These are phyloP conservation scores for Thalassiosira profunda DNA, from an alignment of 108 stramenopile species.

Conservation along the genomic window DNA sequence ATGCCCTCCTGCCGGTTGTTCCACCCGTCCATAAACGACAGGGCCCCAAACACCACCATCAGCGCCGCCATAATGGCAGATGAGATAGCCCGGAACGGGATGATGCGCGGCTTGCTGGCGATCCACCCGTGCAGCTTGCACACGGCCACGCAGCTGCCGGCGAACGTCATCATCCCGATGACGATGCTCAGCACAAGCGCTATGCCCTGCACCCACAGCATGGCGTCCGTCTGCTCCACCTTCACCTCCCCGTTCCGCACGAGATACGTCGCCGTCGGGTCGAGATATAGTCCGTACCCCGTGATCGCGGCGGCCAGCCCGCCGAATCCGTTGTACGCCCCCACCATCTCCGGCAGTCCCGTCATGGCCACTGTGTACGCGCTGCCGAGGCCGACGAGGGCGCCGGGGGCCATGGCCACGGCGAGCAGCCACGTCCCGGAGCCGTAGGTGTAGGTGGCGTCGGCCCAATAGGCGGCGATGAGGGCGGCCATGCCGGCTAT, in stretches of 20 bases:
- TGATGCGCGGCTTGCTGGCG: conserved; percentile 53
- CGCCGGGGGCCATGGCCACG: conserved; percentile 58
- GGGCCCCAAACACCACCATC: conserved; percentile 51
- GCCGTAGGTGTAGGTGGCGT: conserved; percentile 56
- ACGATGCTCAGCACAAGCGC: conserved; percentile 52
- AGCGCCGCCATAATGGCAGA: conserved; percentile 57
- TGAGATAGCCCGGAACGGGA: conserved; percentile 73
- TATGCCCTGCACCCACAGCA: conserved; percentile 72
- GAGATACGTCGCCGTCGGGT: conserved; percentile 45
- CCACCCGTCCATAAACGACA: conserved; percentile 56
- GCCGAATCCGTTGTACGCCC: conserved; percentile 67
- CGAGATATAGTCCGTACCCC: conserved; percentile 59
- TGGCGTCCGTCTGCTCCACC: conserved; percentile 36
- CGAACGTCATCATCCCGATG: conserved; percentile 91
- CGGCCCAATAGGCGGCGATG: conserved; percentile 56
- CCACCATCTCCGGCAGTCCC: conserved; percentile 61
- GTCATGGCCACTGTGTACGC: conserved; percentile 57
- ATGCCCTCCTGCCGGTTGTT: conserved; percentile 56
- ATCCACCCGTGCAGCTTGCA: conserved; percentile 79
- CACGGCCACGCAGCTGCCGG: conserved; percentile 84
- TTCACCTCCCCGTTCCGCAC: conserved; percentile 40
- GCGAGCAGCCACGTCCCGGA: conserved; percentile 62
- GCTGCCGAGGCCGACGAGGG: conserved; percentile 36
- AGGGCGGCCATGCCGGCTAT: conserved; percentile 55
- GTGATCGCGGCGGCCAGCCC: conserved; percentile 58